Evolutionary conservation across 805 yeast genomes (phyloP).

Genomic region (Sungouiozyma ichnusensis): DNA sequence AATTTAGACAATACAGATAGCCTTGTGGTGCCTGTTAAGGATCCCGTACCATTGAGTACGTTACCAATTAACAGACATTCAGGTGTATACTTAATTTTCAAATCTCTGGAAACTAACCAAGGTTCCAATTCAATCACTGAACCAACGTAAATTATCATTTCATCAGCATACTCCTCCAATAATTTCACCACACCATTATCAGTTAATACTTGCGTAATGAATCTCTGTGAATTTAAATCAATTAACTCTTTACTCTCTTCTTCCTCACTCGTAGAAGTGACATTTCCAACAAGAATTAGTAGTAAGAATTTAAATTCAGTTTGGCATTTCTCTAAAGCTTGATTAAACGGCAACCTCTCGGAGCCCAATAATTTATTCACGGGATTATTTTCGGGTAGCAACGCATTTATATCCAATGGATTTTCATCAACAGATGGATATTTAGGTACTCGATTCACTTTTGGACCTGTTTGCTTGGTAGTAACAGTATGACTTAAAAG

Average conservation of each 20-base stretch:
- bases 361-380: constrained; percentile 5
- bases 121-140: constrained; percentile 55
- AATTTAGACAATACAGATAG: constrained; percentile 28
- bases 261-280: constrained; percentile 1
- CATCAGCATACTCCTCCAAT: constrained; percentile 28
- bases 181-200: constrained; percentile 35
- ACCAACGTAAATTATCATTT: constrained; percentile 53
- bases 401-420: constrained; percentile 6
- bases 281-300: constrained; percentile 40
- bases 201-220: constrained; percentile 37
- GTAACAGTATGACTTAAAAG: neutral
- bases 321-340: constrained; percentile 32
- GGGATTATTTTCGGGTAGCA: constrained; percentile 6
- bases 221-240: constrained; percentile 28
- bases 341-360: constrained; percentile 30
- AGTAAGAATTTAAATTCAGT: constrained; percentile 40
- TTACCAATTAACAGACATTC: constrained; percentile 42
- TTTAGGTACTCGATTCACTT: constrained; percentile 14
- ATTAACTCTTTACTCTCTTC: constrained; percentile 2
- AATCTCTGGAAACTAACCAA: constrained; percentile 49
- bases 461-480: constrained; percentile 3
- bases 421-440: constrained; percentile 10
- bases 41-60: constrained; percentile 36
- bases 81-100: constrained; percentile 46
- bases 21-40: neutral